A percentile compares a stretch with the other conserved stretches of the same genome.
phyloP scores from a whole-genome alignment of 331 rosid genomes.

The Ulmus americana region DNA sequence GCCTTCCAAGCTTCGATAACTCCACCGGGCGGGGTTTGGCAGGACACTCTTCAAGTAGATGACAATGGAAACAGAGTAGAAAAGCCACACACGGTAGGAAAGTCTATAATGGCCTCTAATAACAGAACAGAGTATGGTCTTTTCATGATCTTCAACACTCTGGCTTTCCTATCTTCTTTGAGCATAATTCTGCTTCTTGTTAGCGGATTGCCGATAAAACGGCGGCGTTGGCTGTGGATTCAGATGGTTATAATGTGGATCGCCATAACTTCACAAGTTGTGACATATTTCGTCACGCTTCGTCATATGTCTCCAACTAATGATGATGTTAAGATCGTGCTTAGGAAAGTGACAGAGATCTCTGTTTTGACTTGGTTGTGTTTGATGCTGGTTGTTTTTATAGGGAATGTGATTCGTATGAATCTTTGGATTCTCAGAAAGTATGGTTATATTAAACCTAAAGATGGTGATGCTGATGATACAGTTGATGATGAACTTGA shows the following conservation, averaged over 20 bases:
- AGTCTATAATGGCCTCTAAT: conserved; percentile 19
- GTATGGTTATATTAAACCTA: conserved; percentile 25
- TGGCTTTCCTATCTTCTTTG: conserved; percentile 19
- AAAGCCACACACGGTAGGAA: conserved; percentile 11
- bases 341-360: conserved; percentile 19
- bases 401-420: conserved; percentile 32
- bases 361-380: conserved; percentile 28
- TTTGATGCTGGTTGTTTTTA: conserved; percentile 21
- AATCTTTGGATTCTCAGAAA: conserved; percentile 35
- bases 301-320: conserved; percentile 23
- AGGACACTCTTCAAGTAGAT: conserved; percentile 16
- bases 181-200: conserved; percentile 26
- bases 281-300: conserved; percentile 26
- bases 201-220: conserved; percentile 27
- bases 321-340: background rate
- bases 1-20: conserved; percentile 27
- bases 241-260: conserved; percentile 34
- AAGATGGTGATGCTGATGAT: background rate
- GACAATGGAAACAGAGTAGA: conserved; percentile 13
- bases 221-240: conserved; percentile 33
- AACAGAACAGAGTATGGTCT: conserved; percentile 2
- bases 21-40: conserved; percentile 36
- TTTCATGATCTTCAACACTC: conserved; percentile 23
- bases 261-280: conserved; percentile 24
- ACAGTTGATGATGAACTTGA: conserved; percentile 21